Conservation (phyloP, 2,329 filamentous ascomycete genomes). For the Epichloe festucae region DNA sequence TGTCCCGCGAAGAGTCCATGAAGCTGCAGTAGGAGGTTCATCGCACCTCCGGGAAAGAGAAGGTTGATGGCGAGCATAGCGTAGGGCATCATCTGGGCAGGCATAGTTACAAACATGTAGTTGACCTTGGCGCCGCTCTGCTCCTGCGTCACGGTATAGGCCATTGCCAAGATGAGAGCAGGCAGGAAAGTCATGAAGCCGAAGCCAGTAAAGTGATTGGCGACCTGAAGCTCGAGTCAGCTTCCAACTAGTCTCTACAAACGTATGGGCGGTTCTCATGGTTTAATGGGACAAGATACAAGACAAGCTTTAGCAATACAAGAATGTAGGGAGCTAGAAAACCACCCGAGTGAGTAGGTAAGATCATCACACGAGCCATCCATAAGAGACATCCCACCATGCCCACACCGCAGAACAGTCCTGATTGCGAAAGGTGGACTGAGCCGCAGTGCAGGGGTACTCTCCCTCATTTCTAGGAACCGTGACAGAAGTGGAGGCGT, state of each 20-base stretch:
- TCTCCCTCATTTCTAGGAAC: constrained; percentile 80
- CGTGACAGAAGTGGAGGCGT: constrained; percentile 56
- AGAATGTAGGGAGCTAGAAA: constrained; percentile 51
- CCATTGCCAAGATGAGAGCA: constrained; percentile 65
- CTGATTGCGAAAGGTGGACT: constrained; percentile 56
- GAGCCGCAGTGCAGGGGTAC: constrained; percentile 50
- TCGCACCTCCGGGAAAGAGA: constrained; percentile 45
- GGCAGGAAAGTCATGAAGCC: constrained; percentile 33
- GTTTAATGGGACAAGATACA: background rate
- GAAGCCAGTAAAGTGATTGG: constrained; percentile 21
- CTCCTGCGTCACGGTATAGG: constrained; percentile 77
- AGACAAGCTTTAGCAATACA: background rate
- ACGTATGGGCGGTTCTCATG: background rate
- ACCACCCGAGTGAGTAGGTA: constrained; percentile 44
- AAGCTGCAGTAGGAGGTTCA: constrained; percentile 46
- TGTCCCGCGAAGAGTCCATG: constrained; percentile 82
- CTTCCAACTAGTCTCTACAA: constrained; percentile 3
- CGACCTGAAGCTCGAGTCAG: constrained; percentile 13
- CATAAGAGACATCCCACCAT: constrained; percentile 64
- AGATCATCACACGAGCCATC: constrained; percentile 49
- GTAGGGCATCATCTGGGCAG: constrained; percentile 68
- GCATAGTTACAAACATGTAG: constrained; percentile 75
- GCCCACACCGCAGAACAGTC: constrained; percentile 52
- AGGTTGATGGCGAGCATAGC: constrained; percentile 66
- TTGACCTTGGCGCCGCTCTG: constrained; percentile 62